These are phyloP conservation scores for Ustilago xerochloae DNA, from an alignment of 1,284 basidiomycete genomes.

Conservation along the genomic window DNA sequence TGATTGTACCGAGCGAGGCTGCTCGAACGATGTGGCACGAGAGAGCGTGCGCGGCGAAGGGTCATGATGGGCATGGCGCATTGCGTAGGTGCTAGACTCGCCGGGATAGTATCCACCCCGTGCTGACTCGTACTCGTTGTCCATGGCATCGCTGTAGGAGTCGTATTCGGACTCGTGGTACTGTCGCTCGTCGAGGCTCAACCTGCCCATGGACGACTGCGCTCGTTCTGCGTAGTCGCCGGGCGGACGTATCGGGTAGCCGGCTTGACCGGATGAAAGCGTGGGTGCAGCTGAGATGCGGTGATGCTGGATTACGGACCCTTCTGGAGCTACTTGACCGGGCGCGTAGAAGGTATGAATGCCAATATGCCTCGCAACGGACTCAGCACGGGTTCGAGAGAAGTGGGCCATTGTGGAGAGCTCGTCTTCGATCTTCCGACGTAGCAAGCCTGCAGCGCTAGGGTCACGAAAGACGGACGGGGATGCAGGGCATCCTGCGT, in stretches of 20 bases:
- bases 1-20: slow-evolving; percentile 2
- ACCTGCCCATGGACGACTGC: slow-evolving; percentile 10
- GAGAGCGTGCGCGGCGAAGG: slow-evolving; percentile 11
- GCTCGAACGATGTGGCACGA: slow-evolving; percentile 31
- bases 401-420: slow-evolving; percentile 35
- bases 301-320: background rate
- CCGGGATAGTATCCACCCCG: background rate
- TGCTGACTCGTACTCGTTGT: background rate
- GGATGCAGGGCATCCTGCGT: slow-evolving; percentile 12
- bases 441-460: slow-evolving; percentile 13
- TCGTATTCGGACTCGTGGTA: background rate
- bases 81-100: background rate
- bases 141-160: background rate
- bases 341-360: slow-evolving; percentile 1
- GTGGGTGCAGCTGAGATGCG: background rate
- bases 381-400: slow-evolving; percentile 32
- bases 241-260: slow-evolving; percentile 5
- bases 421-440: slow-evolving; percentile 24
- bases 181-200: slow-evolving; percentile 21
- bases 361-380: slow-evolving; percentile 24
- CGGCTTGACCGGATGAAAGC: slow-evolving; percentile 18
- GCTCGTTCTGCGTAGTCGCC: slow-evolving; percentile 3
- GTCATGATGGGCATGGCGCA: background rate
- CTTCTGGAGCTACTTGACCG: background rate
- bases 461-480: slow-evolving; percentile 24